A percentile compares a stretch with the other conserved stretches of the same genome.
Evolutionary conservation across 2,329 filamentous ascomycete species (phyloP).

Genomic region (Colletotrichum lindemuthianum): DNA sequence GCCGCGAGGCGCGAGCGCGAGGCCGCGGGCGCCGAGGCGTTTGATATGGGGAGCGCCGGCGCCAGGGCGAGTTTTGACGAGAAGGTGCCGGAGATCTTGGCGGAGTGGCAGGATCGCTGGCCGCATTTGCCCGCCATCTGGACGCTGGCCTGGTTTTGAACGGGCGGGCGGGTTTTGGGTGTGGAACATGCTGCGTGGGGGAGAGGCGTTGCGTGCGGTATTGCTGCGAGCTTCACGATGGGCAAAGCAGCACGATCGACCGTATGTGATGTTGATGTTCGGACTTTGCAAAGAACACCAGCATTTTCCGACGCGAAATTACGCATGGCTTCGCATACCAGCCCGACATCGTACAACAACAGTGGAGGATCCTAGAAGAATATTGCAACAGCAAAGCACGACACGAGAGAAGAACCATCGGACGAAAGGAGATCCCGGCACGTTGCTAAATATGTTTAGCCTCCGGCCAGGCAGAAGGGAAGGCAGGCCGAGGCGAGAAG

Average conservation of each 20-base stretch:
- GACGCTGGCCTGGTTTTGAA: constrained; percentile 93
- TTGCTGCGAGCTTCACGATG: too few relatives aligned
- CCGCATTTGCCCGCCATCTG: constrained; percentile 90
- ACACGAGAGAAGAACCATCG: background rate
- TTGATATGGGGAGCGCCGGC: constrained; percentile 74
- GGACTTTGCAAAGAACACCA: too few relatives aligned
- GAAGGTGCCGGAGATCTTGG: constrained; percentile 89
- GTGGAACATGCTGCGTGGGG: background rate
- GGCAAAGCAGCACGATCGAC: too few relatives aligned
- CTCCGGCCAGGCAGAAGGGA: background rate
- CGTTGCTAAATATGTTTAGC: background rate
- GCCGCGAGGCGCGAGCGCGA: constrained; percentile 82
- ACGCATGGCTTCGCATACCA: background rate
- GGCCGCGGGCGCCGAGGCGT: constrained; percentile 69
- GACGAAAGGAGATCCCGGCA: background rate
- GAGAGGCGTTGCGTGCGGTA: too few relatives aligned
- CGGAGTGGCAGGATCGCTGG: constrained; percentile 94
- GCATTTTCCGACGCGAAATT: too few relatives aligned
- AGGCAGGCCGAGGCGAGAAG: background rate
- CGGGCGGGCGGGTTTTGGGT: background rate
- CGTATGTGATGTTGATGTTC: too few relatives aligned
- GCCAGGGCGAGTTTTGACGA: constrained; percentile 87
- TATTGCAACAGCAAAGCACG: background rate
- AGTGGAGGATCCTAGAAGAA: background rate
- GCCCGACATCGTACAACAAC: background rate